phyloP scores from a whole-genome alignment of 352 stramenopile species.

The Blastocystis sp. region DNA sequence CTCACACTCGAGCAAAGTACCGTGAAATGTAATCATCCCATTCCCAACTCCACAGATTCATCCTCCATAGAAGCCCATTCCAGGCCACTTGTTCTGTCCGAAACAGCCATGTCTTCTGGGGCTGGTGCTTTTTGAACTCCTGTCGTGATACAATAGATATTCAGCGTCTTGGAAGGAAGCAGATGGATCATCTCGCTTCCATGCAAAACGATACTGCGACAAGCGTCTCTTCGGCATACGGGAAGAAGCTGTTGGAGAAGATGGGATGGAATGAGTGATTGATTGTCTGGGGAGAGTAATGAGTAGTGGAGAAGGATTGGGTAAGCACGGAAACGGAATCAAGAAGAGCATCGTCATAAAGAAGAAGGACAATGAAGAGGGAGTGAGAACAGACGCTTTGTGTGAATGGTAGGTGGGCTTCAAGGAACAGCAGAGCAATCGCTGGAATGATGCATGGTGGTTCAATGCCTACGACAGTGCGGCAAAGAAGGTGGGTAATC shows the following conservation, averaged over 20 bases:
- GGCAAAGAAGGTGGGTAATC: slow-evolving; percentile 57
- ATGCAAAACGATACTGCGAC: slow-evolving; percentile 58
- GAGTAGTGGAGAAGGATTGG: slow-evolving; percentile 56
- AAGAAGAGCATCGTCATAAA: slow-evolving; percentile 71
- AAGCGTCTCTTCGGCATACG: slow-evolving; percentile 5
- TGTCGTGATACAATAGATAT: slow-evolving; percentile 25
- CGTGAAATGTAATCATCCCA: too few species aligned
- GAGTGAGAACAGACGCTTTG: slow-evolving; percentile 2
- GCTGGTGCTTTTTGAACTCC: background rate
- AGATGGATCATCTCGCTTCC: slow-evolving; percentile 42
- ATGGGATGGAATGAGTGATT: slow-evolving; percentile 65
- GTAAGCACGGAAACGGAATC: slow-evolving; percentile 60
- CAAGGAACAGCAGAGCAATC: slow-evolving; percentile 44
- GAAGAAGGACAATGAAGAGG: slow-evolving; percentile 59
- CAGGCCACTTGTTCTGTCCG: too few species aligned
- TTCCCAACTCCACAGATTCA: too few species aligned
- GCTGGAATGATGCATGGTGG: slow-evolving; percentile 56
- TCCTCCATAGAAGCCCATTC: too few species aligned
- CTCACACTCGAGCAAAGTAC: too few species aligned
- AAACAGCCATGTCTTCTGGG: slow-evolving; percentile 51
- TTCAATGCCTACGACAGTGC: slow-evolving; percentile 69
- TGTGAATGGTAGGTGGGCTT: slow-evolving; percentile 39
- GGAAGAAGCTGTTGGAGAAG: slow-evolving; percentile 66
- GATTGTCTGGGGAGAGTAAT: background rate
- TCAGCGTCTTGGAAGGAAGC: slow-evolving; percentile 45